Conservation (phyloP, 2,329 filamentous ascomycete genomes). For the Claviceps sp. region DNA sequence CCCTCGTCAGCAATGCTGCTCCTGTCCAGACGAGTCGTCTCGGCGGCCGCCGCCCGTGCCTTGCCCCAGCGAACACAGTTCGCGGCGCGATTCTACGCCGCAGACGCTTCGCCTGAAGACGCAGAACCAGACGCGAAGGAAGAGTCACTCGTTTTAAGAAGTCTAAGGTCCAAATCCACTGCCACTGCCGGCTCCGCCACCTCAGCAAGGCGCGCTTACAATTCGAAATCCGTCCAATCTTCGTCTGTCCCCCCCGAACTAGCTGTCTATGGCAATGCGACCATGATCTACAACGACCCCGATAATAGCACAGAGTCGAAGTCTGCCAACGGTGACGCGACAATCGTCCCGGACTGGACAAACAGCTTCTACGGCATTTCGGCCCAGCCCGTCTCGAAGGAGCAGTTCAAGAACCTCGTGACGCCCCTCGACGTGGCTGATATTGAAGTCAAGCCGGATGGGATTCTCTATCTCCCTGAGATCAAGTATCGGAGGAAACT, state of each 20-base stretch:
- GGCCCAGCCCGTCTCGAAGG: constrained; percentile 53
- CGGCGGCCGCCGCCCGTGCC: constrained; percentile 9
- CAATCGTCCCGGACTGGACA: constrained; percentile 53
- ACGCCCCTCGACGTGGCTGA: constrained; percentile 56
- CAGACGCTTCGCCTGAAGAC: constrained; percentile 6
- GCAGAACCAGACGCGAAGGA: neutral
- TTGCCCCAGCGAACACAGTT: constrained; percentile 3
- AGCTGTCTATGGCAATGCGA: constrained; percentile 9
- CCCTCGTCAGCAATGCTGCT: constrained; percentile 16
- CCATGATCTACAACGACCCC: constrained; percentile 5
- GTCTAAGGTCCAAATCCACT: neutral
- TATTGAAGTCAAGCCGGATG: constrained; percentile 95
- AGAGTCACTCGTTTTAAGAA: neutral
- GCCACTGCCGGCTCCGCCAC: no score
- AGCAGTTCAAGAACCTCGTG: constrained; percentile 56
- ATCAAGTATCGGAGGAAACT: constrained; percentile 93
- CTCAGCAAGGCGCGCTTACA: no score
- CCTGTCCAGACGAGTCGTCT: constrained; percentile 12
- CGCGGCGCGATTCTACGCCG: constrained; percentile 12
- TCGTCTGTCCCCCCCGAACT: neutral
- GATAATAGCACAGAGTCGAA: no score
- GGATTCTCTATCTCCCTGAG: constrained; percentile 90
- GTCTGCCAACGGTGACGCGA: neutral
- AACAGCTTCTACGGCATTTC: constrained; percentile 72
- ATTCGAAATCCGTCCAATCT: no score